These are phyloP conservation scores for Magnolia kwangsiensis DNA, from an alignment of 164 flowering plant species.

Conservation along the genomic window DNA sequence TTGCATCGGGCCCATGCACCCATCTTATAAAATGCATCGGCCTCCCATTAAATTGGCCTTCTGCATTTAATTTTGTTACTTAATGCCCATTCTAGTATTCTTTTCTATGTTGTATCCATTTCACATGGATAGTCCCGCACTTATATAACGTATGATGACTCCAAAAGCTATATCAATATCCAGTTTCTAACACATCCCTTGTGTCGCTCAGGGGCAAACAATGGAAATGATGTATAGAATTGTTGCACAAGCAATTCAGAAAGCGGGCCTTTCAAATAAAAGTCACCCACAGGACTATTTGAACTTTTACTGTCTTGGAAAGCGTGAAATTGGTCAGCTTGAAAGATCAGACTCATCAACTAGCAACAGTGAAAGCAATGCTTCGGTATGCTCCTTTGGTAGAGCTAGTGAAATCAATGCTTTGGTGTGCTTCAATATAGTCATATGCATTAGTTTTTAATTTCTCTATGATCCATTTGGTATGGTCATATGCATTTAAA, in stretches of 20 bases:
- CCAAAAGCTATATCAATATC: not conserved
- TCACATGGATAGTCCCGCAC: not conserved
- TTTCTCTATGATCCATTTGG: not conserved
- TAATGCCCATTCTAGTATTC: not conserved
- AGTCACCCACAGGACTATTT: constrained; percentile 61
- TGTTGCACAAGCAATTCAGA: constrained; percentile 41
- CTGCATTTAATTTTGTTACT: too few relatives aligned
- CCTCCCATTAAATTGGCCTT: not conserved
- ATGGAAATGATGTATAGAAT: constrained; percentile 72
- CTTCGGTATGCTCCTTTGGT: constrained; percentile 26
- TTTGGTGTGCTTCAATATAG: not conserved
- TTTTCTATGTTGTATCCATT: too few relatives aligned
- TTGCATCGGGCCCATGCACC: not conserved
- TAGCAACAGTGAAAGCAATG: constrained; percentile 31
- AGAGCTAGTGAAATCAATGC: not conserved
- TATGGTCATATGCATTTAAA: not conserved
- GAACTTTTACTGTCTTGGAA: constrained; percentile 68
- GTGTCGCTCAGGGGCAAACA: constrained; percentile 49
- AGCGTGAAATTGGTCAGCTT: constrained; percentile 37
- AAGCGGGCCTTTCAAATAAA: constrained; percentile 37
- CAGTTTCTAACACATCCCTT: not conserved
- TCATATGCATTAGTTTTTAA: not conserved
- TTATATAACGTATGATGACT: not conserved
- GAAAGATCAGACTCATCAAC: constrained; percentile 19
- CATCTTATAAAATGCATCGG: not conserved